Conservation (phyloP, 176 grass and related monocot species). For the Puya raimondii region DNA sequence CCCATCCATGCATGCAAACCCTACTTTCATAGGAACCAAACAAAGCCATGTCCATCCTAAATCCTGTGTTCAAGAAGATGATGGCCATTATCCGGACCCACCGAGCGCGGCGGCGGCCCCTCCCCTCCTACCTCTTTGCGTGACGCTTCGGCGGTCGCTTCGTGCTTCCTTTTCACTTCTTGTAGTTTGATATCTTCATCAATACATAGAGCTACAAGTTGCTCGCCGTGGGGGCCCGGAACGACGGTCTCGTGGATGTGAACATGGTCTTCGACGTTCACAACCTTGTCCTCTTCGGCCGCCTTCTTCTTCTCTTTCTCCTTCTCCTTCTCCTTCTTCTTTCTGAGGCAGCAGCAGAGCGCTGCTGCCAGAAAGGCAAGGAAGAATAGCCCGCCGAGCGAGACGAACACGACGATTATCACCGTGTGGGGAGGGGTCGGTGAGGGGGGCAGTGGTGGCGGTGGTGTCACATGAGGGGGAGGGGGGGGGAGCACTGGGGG, state of each 20-base stretch:
- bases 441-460: background rate
- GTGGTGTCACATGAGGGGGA: background rate
- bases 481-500: background rate
- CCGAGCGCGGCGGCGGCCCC: too few species aligned
- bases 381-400: constrained; percentile 4
- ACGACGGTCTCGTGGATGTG: background rate
- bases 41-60: too few species aligned
- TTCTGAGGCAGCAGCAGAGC: constrained; percentile 10
- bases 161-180: background rate
- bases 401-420: constrained; percentile 3
- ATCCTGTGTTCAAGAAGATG: too few species aligned
- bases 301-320: constrained; percentile 16
- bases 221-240: constrained; percentile 2
- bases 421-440: background rate
- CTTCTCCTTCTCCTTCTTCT: background rate
- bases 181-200: constrained; percentile 13
- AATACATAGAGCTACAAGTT: background rate
- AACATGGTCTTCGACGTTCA: constrained; percentile 1
- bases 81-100: too few species aligned
- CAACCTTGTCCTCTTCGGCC: background rate
- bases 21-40: too few species aligned
- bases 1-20: too few species aligned
- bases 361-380: constrained; percentile 10
- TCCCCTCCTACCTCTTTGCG: background rate
- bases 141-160: background rate